These are phyloP conservation scores for Phragmites australis DNA, from an alignment of 176 grass and related monocot species.

Conservation along the genomic window DNA sequence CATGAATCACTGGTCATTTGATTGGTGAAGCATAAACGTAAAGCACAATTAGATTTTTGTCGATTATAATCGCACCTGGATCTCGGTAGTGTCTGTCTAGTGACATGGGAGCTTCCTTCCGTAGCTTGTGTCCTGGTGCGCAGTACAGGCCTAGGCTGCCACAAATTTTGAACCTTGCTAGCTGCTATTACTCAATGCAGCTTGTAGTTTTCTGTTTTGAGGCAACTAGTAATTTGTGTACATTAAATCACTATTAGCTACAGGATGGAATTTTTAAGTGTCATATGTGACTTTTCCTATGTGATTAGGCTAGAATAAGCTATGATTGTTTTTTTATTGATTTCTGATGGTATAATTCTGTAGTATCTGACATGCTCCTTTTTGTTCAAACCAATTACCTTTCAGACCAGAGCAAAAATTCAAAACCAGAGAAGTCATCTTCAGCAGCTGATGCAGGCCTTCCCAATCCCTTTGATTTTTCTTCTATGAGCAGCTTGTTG, in stretches of 20 bases:
- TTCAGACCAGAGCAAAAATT: constrained; percentile 60
- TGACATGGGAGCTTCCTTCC: neutral
- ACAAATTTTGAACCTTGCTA: neutral
- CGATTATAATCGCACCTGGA: no score
- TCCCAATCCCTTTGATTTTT: constrained; percentile 78
- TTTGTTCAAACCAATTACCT: constrained; percentile 8
- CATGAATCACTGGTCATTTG: neutral
- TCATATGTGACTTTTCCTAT: neutral
- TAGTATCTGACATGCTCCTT: neutral
- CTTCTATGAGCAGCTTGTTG: constrained; percentile 65
- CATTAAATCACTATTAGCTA: neutral
- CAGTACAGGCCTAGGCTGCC: neutral
- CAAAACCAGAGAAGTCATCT: constrained; percentile 56
- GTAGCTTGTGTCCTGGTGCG: neutral
- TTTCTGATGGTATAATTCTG: neutral
- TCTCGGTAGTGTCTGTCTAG: neutral
- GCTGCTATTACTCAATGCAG: neutral
- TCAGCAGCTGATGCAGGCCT: constrained; percentile 34
- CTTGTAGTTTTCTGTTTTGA: neutral
- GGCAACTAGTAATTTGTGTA: neutral
- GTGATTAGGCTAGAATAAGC: neutral
- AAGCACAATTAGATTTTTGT: neutral
- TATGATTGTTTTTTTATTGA: neutral
- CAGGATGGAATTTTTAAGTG: neutral
- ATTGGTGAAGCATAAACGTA: neutral